Evolutionary conservation across 1,284 basidiomycete species (phyloP).

Genomic region (Sanghuangporus weigelae): DNA sequence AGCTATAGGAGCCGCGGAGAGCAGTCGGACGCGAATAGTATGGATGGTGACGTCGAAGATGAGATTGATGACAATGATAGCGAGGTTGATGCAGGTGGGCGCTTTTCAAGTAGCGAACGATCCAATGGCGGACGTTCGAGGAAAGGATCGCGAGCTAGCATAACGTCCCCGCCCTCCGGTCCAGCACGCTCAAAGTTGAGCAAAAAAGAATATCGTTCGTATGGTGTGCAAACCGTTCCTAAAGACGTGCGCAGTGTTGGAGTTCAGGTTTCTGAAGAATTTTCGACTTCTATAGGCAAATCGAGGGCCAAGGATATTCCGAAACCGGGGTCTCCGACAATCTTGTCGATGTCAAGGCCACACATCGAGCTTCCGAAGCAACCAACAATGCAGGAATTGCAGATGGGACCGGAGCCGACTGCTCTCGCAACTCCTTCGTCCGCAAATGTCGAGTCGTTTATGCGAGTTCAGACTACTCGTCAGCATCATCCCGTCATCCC

Average conservation of each 20-base stretch:
- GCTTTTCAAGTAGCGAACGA: constrained; percentile 26
- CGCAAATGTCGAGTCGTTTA: constrained; percentile 8
- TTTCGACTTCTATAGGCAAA: constrained; percentile 8
- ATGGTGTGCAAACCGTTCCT: constrained; percentile 57
- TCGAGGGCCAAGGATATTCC: neutral
- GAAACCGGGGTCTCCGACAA: neutral
- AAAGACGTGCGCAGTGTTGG: constrained; percentile 44
- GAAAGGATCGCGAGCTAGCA: constrained; percentile 33
- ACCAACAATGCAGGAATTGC: constrained; percentile 11
- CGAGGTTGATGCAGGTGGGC: constrained; percentile 30
- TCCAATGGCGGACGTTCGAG: constrained; percentile 21
- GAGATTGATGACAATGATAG: constrained; percentile 56
- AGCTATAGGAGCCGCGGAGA: constrained; percentile 47
- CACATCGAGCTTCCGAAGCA: constrained; percentile 11
- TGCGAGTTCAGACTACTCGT: neutral
- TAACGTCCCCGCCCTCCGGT: constrained; percentile 24
- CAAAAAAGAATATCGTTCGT: constrained; percentile 49
- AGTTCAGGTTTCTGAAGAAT: constrained; percentile 42
- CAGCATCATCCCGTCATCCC: constrained; percentile 4
- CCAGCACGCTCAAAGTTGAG: constrained; percentile 31
- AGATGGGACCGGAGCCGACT: constrained; percentile 4
- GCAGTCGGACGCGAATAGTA: constrained; percentile 57
- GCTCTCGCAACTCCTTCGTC: constrained; percentile 10
- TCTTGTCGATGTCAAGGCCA: neutral
- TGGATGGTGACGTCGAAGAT: constrained; percentile 80